Evolutionary conservation across 345 rosid genomes (phyloP), one percentile per base, ranked within the genome.

Genomic region (Citropsis articulata): DNA sequence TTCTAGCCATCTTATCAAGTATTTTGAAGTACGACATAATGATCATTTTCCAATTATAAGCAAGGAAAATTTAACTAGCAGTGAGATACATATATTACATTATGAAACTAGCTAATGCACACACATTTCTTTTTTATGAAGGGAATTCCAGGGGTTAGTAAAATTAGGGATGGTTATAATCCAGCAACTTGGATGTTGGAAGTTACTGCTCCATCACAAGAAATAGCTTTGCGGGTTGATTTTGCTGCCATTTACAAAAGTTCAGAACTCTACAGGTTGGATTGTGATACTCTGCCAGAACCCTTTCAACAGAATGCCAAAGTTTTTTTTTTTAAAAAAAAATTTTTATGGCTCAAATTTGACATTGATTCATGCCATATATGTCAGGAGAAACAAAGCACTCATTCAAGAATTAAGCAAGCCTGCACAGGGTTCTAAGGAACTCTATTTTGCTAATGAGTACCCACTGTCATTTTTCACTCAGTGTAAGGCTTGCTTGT

Each of bases 151-250:
- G 89, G 91, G 60, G 86, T 84, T 2, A 22, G 53, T 48, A 76
- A 78, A 62, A 84, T 86, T 63, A 84, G 61, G 42, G 89, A 88
- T 68, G 91, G 88, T 48, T 78, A 84, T 33, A 86, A 88, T 65
- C 91, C 91, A 4, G 91, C 91, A 59, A 88, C 89, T 10, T 88
- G 91, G 91, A 88, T 88, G 91, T 68, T 86, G 62, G 91, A 88
- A 66, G 88, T 88, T 42, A 78, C 85, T 16, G 62, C 80, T 65
- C 22, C 78, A 31, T 81, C 82, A 1, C 91, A 83, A 76, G 91
- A 86, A 67, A 4, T 66, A n/a, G 61, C 81, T 61, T 19, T 90
- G 79, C 78, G 72, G 83, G 57, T 88, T 56, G 83, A 88, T 61
- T 88, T 88, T 33, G 72, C 88, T 25, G 79, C 83, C 12, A 5